Evolutionary conservation across 495 filamentous ascomycete genomes (phyloP), one percentile per base, ranked within the genome.

Genomic region (Lepidopterella palustris): DNA sequence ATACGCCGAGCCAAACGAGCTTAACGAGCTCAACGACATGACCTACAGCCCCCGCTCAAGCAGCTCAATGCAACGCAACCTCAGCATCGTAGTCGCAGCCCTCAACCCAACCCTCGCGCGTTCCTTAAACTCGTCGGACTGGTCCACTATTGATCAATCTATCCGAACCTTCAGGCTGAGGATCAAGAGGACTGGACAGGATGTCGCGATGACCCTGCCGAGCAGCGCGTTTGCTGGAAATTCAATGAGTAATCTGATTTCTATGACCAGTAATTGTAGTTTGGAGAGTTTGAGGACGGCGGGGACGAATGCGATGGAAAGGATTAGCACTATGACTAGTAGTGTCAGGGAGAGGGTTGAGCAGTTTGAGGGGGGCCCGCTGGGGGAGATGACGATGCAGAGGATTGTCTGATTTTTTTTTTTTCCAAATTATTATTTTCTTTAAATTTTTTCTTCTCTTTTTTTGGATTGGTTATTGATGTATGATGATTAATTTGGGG

Each of bases 191-290:
- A 45, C 51, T 25, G n/a, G 23, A 1, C 52, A 42, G 10, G 45
- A 57, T 31, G 11, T 29, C 9, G 25, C 23, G 0, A 18, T 55
- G 20, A 18, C 18, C 2, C 29, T 23, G 21, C 45, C 53, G 4
- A 57, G 39, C 11, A 42, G 35, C 35, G 27, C 27, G 10, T 28
- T 52, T 3, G 27, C 23, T 45, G 40, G 53, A 48, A 15, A 52
- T 8, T 42, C 51, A 8, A 47, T 20, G 2, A 13, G 13, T 9
- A 50, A 45, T 25, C 50, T 53, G 6, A 25, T 11, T 8, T 53
- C 58, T 4, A 45, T 62, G 5, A 52, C 53, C 15, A 47, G n/a
- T n/a, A 62, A 9, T 24, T 61, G 26, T 57, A 62, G 59, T 21
- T 23, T 62, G 27, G n/a, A 53, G 9, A 35, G 53, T n/a, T 15